Base-by-base conservation (phyloP, 129 eudicot genomes). In the Artemisia annua region DNA sequence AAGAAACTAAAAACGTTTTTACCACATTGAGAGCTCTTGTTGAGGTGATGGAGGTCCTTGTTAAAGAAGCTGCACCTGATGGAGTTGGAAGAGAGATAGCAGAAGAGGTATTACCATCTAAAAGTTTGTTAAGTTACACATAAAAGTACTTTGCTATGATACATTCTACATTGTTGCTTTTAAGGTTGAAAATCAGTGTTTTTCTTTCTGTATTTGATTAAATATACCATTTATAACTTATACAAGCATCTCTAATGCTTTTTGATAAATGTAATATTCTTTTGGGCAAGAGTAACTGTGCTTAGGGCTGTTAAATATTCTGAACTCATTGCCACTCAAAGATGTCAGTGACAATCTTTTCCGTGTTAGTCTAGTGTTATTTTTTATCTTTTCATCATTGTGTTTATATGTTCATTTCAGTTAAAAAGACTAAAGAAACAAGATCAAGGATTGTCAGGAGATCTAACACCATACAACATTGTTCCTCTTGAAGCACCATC, bases 401-500 rank as follows among this genome's bases (percentile, higher is more conserved):
- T 61, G 4, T 26, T 24, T 63, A 15, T 49, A 30, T 48, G 30
- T 57, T 71, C 60, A 26, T 72, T 80, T 53, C 87, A 95, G 99
- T 78, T 95, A 73, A 85, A 89, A 64, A 86, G 91, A 80, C 71
- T 95, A 16, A 90, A 95, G 78, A 83, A 70, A 69, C 76, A 89
- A 55, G 91, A 88, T 83, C 83, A 90, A 82, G 89, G 96, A 71
- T 85, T 93, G 69, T 79, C 97, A 0, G 96, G 83, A 18, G 98
- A 90, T 78, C 80, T 95, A 61, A 78, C 75, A 26, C 92, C 98
- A 0, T 95, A 88, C 86, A 95, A 95, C 81, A 95, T 95, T 39
- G 91, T 95, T 35, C 99, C 99, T 26, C 80, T 95, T 78, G 99
- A 90, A 63, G 91, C 93, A 71, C 90, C 99, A 44, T 88, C 96